Base-by-base conservation (phyloP, 441 rosid genomes). In the Arabidopsis lyrata region DNA sequence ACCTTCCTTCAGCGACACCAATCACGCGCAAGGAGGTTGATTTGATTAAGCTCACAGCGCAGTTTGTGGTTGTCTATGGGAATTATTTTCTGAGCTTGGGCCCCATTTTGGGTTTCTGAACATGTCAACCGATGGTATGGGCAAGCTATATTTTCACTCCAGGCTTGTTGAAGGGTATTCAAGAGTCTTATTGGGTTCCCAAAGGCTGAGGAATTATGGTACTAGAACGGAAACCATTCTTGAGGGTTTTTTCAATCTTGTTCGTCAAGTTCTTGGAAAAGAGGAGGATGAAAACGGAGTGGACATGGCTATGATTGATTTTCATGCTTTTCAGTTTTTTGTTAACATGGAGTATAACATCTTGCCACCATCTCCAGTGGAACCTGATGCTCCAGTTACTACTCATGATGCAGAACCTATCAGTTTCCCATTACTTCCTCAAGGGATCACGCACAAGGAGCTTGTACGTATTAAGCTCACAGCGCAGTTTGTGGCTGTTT, bases 301-400 rank as follows among this genome's bases (percentile, higher is more conserved):
- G 56, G 91, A 85, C 72, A 92, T 88, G 96, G 88, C 90, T 41
- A 82, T 88, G 94, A 90, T 87, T 53, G 96, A 92, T 83, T 90
- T 93, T 89, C 94, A 90, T 78, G 94, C 88, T 82, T 90, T 87
- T 83, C 90, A 88, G 62, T 92, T 80, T 71, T 93, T 92, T 24
- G 92, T 78, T 55, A 88, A 74, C 62, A 61, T 75, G 87, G 83
- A 45, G 97, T 86, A 90, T 82, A 81, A 4, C 3, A 24, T 18
- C 20, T 18, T 18, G 20, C 20, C 20, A 18, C 20, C 20, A 18
- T 1, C 20, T 18, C 20, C 20, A 18, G 1, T 18, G 20, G 20
- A 18, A 18, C 20, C 20, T 18, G 20, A 18, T 18, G 20, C 20
- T 18, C 20, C 20, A 18, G 20, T 18, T 18, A 24, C 29, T 24